These are phyloP conservation scores for Geotrichum siamense DNA, from an alignment of 1,139 yeast species.

Conservation along the genomic window DNA sequence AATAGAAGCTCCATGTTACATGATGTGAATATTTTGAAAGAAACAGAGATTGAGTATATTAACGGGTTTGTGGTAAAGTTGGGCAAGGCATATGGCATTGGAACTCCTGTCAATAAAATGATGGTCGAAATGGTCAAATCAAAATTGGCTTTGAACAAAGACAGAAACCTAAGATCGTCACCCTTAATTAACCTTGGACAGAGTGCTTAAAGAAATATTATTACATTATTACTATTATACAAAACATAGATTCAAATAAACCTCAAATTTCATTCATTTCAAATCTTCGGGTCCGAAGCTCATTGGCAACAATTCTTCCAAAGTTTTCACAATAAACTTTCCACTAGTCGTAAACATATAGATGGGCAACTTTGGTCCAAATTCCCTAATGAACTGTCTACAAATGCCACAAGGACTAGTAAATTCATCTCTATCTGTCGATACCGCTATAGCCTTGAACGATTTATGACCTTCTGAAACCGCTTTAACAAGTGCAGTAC, in stretches of 20 bases:
- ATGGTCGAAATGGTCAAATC: slow-evolving; percentile 42
- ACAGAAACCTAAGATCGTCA: slow-evolving; percentile 12
- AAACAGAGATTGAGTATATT: slow-evolving; percentile 71
- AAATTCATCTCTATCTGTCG: slow-evolving; percentile 53
- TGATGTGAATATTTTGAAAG: slow-evolving; percentile 54
- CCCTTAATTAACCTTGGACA: slow-evolving; percentile 15
- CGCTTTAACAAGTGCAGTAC: slow-evolving; percentile 68
- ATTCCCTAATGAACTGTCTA: slow-evolving; percentile 80
- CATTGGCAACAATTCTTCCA: slow-evolving; percentile 64
- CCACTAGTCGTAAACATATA: slow-evolving; percentile 29
- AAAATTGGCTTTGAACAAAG: slow-evolving; percentile 17
- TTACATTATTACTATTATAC: not conserved
- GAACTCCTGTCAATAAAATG: slow-evolving; percentile 44
- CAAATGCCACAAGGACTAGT: slow-evolving; percentile 94
- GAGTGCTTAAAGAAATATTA: not conserved
- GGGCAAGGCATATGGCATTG: slow-evolving; percentile 41
- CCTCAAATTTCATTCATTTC: not conserved
- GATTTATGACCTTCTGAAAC: slow-evolving; percentile 25
- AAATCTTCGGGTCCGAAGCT: slow-evolving; percentile 83
- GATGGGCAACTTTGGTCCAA: slow-evolving; percentile 37
- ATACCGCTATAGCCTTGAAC: slow-evolving; percentile 62
- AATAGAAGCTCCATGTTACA: slow-evolving; percentile 88
- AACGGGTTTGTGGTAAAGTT: slow-evolving; percentile 61
- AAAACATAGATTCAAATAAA: not conserved
- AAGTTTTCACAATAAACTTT: slow-evolving; percentile 35